Evolutionary conservation across 768 basidiomycete species (phyloP).

Genomic region (Rhodosporidiobolus odoratus): DNA sequence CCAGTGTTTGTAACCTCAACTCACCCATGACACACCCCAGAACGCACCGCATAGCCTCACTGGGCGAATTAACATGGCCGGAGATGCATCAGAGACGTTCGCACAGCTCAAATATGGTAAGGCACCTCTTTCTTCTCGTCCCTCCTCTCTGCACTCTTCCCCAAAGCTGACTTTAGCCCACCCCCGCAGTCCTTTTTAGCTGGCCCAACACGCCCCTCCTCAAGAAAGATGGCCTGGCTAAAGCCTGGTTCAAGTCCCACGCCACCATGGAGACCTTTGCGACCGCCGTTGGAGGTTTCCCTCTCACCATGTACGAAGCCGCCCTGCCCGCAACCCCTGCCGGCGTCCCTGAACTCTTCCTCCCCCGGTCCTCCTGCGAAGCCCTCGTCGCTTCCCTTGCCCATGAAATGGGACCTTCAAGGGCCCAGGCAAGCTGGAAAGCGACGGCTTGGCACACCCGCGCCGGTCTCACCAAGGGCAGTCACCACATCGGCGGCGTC

Average conservation of each 20-base stretch:
- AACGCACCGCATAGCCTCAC: too few species aligned
- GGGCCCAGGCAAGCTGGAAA: constrained; percentile 17
- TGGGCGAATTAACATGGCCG: too few species aligned
- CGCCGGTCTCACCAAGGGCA: background rate
- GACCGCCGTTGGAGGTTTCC: constrained; percentile 15
- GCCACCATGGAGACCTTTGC: constrained; percentile 12
- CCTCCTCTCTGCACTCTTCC: background rate
- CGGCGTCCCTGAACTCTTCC: constrained; percentile 19
- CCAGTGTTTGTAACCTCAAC: background rate
- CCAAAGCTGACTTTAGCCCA: background rate
- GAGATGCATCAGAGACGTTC: background rate
- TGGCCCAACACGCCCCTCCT: constrained; percentile 17
- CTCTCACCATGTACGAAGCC: constrained; percentile 11
- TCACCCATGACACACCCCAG: too few species aligned
- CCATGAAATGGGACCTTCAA: constrained; percentile 16
- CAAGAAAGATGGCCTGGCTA: constrained; percentile 18
- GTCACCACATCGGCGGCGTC: background rate
- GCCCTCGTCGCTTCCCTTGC: constrained; percentile 5
- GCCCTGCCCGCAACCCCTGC: background rate
- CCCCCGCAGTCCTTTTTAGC: constrained; percentile 18
- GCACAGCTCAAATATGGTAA: constrained; percentile 18
- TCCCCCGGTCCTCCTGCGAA: background rate
- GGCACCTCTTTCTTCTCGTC: background rate
- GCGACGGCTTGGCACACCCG: background rate
- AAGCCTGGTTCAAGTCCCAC: background rate